These are phyloP conservation scores for Piper betle DNA, from an alignment of 164 flowering plant genomes.

Conservation along the genomic window DNA sequence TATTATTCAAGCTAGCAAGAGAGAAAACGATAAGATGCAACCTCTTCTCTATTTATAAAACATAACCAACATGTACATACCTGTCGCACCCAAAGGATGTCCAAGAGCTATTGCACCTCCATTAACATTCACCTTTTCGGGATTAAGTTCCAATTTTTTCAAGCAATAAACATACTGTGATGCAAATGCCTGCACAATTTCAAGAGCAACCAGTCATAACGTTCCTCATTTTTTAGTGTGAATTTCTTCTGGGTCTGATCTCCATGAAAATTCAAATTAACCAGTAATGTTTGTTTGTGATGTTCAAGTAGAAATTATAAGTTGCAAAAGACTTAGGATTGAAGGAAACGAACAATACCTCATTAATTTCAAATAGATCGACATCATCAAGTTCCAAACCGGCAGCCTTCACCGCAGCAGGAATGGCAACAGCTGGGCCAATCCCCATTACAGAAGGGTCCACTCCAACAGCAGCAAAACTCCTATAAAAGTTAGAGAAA, in stretches of 20 bases:
- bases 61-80: slow-evolving; percentile 19
- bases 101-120: slow-evolving; percentile 98
- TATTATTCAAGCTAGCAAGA: not conserved
- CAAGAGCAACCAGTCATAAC: not conserved
- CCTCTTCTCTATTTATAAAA: not conserved
- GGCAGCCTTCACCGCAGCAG: slow-evolving; percentile 96
- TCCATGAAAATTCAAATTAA: not conserved
- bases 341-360: slow-evolving; percentile 32
- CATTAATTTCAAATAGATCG: slow-evolving; percentile 94
- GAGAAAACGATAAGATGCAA: not conserved
- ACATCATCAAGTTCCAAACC: slow-evolving; percentile 80
- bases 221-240: not conserved
- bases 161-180: slow-evolving; percentile 83
- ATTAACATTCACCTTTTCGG: slow-evolving; percentile 87
- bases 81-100: slow-evolving; percentile 97
- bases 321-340: not conserved
- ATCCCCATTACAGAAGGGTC: slow-evolving; percentile 94
- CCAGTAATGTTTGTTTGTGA: too few species aligned
- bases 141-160: slow-evolving; percentile 78
- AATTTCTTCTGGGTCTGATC: not conserved
- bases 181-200: slow-evolving; percentile 66
- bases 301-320: too few species aligned
- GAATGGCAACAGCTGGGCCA: slow-evolving; percentile 97
- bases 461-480: slow-evolving; percentile 90
- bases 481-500: slow-evolving; percentile 28